These are phyloP conservation scores for Thielaviopsis musarum DNA, from an alignment of 2,329 filamentous ascomycete species.

Conservation along the genomic window DNA sequence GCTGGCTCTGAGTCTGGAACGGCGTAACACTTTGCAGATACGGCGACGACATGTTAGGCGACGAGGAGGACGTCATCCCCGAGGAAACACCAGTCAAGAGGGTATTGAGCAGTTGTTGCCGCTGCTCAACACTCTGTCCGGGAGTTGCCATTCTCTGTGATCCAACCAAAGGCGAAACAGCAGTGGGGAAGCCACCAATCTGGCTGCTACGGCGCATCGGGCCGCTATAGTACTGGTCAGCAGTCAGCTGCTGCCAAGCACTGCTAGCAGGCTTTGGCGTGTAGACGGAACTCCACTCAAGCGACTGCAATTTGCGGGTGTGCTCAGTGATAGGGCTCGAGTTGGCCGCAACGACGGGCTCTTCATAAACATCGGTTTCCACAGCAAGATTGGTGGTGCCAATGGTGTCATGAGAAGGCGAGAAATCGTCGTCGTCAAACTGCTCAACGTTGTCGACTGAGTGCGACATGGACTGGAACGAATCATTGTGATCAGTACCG, in stretches of 20 bases:
- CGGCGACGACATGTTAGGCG: not conserved
- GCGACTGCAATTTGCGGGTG: constrained; percentile 4
- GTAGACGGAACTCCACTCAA: constrained; percentile 11
- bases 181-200: not conserved
- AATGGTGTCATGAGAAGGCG: not conserved
- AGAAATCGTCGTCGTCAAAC: not conserved
- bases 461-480: not conserved
- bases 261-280: constrained; percentile 10
- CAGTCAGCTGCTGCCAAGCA: constrained; percentile 10
- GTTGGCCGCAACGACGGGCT: not conserved
- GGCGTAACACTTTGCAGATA: constrained; percentile 7
- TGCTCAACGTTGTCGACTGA: not conserved
- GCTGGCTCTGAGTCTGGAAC: not conserved
- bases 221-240: constrained; percentile 11
- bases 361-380: not conserved
- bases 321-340: not conserved
- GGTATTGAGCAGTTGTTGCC: constrained; percentile 5
- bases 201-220: constrained; percentile 2
- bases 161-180: constrained; percentile 3
- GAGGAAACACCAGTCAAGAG: constrained; percentile 2
- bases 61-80: not conserved
- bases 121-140: not conserved
- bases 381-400: not conserved
- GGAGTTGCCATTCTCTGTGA: not conserved
- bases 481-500: not conserved